Base-by-base conservation (phyloP, 108 stramenopile species). In the Conticribra weissflogii region DNA sequence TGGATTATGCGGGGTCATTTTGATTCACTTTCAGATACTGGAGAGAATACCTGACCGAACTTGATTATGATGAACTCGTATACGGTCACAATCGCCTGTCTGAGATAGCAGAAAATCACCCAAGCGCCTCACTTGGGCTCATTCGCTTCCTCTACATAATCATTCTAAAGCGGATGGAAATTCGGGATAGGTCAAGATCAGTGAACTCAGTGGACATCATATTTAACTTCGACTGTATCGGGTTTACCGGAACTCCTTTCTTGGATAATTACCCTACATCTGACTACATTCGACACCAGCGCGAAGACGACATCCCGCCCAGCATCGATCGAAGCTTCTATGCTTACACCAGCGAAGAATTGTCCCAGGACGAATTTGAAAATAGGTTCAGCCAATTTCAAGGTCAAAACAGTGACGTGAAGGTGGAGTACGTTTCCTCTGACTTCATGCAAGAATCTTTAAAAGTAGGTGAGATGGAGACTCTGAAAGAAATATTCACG, bases 221-320 rank as follows among this genome's bases (percentile, higher is more conserved):
- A 22, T 84, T 84, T 71, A 84, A 84, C 61, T 84, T 84, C 48
- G 83, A 84, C 47, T 68, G 80, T 14, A 79, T 84, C 18, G 83
- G 83, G 0, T 84, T 84, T 61, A 84, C 83, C 7, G 83, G 83
- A 36, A 84, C 83, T 19, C 83, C 83, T 14, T 84, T 84, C 58
- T 47, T 84, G 49, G 83, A 81, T 49, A 83, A 83, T 36, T 79
- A 84, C 36, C 83, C 83, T 18, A 84, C 83, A 41, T 69, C 72
- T 14, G 68, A 77, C 51, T 84, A 84, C 31, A 81, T 84, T 64
- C 76, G 83, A 14, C 56, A 76, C 28, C 65, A 69, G 8, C 75
- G 83, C 0, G 73, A 72, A 53, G 83, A 84, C 28, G 64, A 79
- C 25, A 84, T 84, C 46, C 83, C 83, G 19, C 77, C 76, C 28